Conservation (phyloP, 2,329 filamentous ascomycete genomes). For the Penicillium expansum region DNA sequence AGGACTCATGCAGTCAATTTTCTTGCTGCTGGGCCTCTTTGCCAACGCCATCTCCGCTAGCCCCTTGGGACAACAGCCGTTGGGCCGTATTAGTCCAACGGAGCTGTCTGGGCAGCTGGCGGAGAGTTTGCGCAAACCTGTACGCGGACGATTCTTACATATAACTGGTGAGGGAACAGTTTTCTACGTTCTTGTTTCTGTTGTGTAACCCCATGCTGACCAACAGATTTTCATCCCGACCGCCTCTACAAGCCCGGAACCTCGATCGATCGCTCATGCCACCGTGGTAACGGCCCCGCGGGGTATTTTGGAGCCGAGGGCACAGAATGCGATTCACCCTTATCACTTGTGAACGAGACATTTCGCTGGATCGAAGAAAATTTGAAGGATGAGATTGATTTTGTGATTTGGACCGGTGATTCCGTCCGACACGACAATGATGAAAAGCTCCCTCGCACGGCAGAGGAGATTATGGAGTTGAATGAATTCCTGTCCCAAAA, state of each 20-base stretch:
- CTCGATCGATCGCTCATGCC: conserved; percentile 70
- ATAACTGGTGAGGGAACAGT: conserved; percentile 31
- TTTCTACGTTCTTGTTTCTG: not conserved
- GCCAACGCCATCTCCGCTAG: conserved; percentile 14
- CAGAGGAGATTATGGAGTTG: conserved; percentile 70
- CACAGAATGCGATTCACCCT: conserved; percentile 82
- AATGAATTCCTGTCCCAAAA: conserved; percentile 75
- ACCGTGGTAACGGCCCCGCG: conserved; percentile 71
- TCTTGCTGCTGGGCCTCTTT: conserved; percentile 16
- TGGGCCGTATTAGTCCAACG: not conserved
- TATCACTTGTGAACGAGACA: conserved; percentile 78
- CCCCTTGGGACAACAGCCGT: conserved; percentile 16
- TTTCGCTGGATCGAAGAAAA: conserved; percentile 83
- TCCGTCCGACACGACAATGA: conserved; percentile 88
- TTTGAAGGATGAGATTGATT: conserved; percentile 75
- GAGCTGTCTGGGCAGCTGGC: not conserved
- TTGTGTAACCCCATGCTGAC: not conserved
- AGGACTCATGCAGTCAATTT: conserved; percentile 18
- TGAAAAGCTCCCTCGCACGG: conserved; percentile 71
- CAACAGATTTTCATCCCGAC: conserved; percentile 87
- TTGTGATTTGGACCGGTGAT: conserved; percentile 91
- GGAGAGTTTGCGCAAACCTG: not conserved
- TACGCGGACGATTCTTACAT: conserved; percentile 37
- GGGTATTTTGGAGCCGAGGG: conserved; percentile 82
- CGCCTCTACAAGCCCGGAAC: conserved; percentile 78